Evolutionary conservation across 2,329 filamentous ascomycete species (phyloP).

Genomic region (Alternaria sp.): DNA sequence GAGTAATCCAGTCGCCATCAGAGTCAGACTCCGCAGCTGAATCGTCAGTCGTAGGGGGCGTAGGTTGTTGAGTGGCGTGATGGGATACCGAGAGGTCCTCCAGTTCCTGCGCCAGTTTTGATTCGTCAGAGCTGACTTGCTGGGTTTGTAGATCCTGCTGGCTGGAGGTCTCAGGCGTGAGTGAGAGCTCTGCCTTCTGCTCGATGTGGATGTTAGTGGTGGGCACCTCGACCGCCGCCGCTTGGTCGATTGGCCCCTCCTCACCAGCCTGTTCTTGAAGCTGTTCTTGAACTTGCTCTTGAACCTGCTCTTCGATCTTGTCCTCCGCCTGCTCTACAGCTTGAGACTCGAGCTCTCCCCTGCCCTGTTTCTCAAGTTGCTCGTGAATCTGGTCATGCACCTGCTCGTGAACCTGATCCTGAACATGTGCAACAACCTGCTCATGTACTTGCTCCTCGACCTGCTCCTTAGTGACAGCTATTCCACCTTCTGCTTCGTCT

Average conservation of each 20-base stretch:
- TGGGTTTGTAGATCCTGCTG: not conserved
- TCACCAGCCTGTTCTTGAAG: slow-evolving; percentile 6
- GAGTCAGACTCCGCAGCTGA: slow-evolving; percentile 20
- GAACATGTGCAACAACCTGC: slow-evolving; percentile 6
- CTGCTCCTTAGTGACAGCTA: slow-evolving; percentile 9
- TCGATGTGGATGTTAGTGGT: slow-evolving; percentile 8
- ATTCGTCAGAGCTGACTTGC: not conserved
- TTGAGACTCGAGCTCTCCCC: slow-evolving; percentile 1
- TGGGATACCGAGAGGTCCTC: slow-evolving; percentile 29
- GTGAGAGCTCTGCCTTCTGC: slow-evolving; percentile 1
- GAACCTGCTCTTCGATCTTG: slow-evolving; percentile 8
- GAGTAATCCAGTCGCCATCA: slow-evolving; percentile 84
- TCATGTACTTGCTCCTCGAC: slow-evolving; percentile 12
- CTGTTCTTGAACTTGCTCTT: slow-evolving; percentile 12
- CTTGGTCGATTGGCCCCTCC: slow-evolving; percentile 1
- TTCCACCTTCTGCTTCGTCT: slow-evolving; percentile 11
- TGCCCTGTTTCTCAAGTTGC: slow-evolving; percentile 7
- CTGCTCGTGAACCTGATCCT: slow-evolving; percentile 18
- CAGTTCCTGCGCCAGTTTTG: slow-evolving; percentile 22
- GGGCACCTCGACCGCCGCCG: slow-evolving; percentile 1
- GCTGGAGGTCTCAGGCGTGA: not conserved
- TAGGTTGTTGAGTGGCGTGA: slow-evolving; percentile 19
- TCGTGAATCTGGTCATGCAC: slow-evolving; percentile 17
- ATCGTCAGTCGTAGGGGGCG: slow-evolving; percentile 21
- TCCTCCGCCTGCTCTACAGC: slow-evolving; percentile 11